Evolutionary conservation across 495 filamentous ascomycete species (phyloP).

Genomic region (Hyaloscypha bicolor): DNA sequence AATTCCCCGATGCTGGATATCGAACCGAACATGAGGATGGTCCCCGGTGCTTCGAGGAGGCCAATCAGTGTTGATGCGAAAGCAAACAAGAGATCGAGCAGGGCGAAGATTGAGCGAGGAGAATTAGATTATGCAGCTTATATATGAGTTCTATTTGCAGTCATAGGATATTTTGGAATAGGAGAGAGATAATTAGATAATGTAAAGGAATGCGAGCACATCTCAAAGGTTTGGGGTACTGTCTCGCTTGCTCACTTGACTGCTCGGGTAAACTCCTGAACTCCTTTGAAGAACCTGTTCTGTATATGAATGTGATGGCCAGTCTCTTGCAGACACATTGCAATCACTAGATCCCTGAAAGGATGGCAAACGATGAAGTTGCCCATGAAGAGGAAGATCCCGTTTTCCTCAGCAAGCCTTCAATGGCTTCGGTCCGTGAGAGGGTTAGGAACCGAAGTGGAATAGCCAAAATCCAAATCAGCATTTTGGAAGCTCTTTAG

Average conservation of each 20-base stretch:
- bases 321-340: neutral
- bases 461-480: no score
- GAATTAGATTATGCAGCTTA: conserved; percentile 19
- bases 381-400: no score
- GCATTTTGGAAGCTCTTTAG: no score
- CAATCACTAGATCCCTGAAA: neutral
- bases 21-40: conserved; percentile 17
- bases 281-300: neutral
- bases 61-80: conserved; percentile 23
- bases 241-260: neutral
- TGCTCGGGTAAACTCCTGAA: neutral
- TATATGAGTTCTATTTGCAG: conserved; percentile 11
- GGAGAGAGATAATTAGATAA: neutral
- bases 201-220: conserved; percentile 6
- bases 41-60: conserved; percentile 10
- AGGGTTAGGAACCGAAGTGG: no score
- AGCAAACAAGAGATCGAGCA: neutral
- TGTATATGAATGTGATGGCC: neutral
- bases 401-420: no score
- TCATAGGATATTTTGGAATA: neutral
- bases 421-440: no score
- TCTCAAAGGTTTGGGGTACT: neutral
- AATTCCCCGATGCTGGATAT: conserved; percentile 6
- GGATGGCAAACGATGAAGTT: no score
- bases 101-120: conserved; percentile 5